Conservation (phyloP, 441 rosid species). For the Iberis amara region DNA sequence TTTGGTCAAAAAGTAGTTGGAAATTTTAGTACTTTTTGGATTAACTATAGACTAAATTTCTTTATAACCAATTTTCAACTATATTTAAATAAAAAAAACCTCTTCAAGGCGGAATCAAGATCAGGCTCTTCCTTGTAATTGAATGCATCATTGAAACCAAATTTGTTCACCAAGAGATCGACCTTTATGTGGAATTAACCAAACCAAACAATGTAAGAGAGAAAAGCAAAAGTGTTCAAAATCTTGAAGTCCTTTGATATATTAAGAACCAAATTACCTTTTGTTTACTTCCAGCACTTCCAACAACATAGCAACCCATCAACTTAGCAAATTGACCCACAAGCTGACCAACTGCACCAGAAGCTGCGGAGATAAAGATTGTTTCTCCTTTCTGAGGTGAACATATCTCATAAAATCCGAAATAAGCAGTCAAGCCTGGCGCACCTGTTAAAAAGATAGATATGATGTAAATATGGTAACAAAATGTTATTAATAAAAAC, state of each 20-base stretch:
- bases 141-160: conserved; percentile 33
- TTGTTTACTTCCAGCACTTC: conserved; percentile 8
- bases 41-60: too few relatives aligned
- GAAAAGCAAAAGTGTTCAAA: too few relatives aligned
- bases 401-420: conserved; percentile 38
- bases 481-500: too few relatives aligned
- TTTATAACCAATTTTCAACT: too few relatives aligned
- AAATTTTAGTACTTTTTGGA: too few relatives aligned
- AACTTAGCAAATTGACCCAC: conserved; percentile 33
- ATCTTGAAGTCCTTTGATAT: neutral
- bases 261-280: neutral
- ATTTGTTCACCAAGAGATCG: conserved; percentile 4
- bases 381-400: conserved; percentile 40
- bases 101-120: conserved; percentile 40
- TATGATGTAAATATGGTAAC: too few relatives aligned
- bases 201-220: conserved; percentile 1
- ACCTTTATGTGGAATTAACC: neutral
- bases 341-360: too few relatives aligned
- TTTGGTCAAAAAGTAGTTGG: too few relatives aligned
- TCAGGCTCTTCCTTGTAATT: conserved; percentile 37
- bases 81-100: too few relatives aligned
- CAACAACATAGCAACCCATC: conserved; percentile 27
- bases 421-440: conserved; percentile 40
- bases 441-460: conserved; percentile 23
- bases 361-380: too few relatives aligned